Percentiles rank a stretch among this genome's conserved stretches.
Conservation (phyloP, 2,329 filamentous ascomycete genomes). For the Raffaelea deltoideospora region DNA sequence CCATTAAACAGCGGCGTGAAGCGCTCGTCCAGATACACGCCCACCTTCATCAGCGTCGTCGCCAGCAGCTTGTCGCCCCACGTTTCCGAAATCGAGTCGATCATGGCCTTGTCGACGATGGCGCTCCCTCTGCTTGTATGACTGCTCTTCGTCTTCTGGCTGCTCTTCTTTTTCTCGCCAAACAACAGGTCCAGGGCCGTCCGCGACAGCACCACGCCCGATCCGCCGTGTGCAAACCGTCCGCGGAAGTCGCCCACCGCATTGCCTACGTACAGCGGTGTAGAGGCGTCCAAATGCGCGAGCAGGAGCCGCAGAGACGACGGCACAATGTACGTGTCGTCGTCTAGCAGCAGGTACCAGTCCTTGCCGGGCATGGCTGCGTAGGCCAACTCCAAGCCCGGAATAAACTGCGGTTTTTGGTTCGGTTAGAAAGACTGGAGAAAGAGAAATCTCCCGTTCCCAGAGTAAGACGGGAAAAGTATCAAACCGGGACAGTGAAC, state of each 20-base stretch:
- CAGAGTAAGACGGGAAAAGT: too few species aligned
- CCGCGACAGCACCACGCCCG: slow-evolving; percentile 35
- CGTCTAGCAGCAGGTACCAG: slow-evolving; percentile 43
- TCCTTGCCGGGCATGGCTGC: slow-evolving; percentile 35
- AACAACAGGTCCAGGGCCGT: slow-evolving; percentile 33
- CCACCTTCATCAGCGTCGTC: slow-evolving; percentile 35
- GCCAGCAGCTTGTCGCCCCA: slow-evolving; percentile 40
- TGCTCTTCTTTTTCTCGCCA: slow-evolving; percentile 5
- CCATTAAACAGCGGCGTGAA: slow-evolving; percentile 42
- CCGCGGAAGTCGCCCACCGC: slow-evolving; percentile 39
- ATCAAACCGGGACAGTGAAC: too few species aligned
- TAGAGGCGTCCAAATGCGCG: slow-evolving; percentile 29
- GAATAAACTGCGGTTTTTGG: slow-evolving; percentile 28
- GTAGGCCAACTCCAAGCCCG: slow-evolving; percentile 37
- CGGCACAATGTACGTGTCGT: slow-evolving; percentile 39
- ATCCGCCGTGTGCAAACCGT: slow-evolving; percentile 42
- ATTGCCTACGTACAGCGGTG: slow-evolving; percentile 38
- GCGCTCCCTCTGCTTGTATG: too few species aligned
- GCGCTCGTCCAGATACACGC: slow-evolving; percentile 38
- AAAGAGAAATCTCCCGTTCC: background rate
- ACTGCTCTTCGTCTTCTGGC: background rate
- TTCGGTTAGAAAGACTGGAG: background rate
- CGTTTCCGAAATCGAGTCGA: slow-evolving; percentile 32
- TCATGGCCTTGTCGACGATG: slow-evolving; percentile 27
- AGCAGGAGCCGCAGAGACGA: slow-evolving; percentile 32